Evolutionary conservation across 108 stramenopile species (phyloP), one percentile per base, ranked within the genome.

Genomic region (Pseudonitzschia pungens): DNA sequence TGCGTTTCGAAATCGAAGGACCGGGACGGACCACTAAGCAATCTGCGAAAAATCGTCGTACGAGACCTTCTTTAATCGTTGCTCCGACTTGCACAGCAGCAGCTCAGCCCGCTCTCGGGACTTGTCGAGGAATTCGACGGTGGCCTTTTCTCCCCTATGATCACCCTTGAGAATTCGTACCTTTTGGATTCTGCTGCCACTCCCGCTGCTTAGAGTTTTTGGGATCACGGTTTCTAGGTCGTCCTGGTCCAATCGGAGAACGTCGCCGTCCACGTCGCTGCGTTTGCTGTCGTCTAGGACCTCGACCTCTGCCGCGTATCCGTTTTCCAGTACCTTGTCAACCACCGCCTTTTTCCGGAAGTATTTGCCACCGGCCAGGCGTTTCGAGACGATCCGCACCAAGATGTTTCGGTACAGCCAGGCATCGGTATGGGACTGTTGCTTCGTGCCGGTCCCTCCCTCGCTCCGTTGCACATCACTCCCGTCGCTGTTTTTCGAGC

Each of bases 181-280:
- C 53, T 83, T 81, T 29, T 83, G 77, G 15, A 4, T 7, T 9
- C 82, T 81, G 29, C 81, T 77, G 6, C 82, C 79, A 29, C 81
- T 77, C 2, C 33, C 1, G 41, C 36, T 24, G 28, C 84, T 87
- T 15, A 54, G 10, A 27, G 81, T 72, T 51, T 89, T 89, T 1
- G 92, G 92, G 52, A 96, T 73, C 7, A 96, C 96, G 0, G 96
- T 96, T 75, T 94, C 93, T 69, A 96, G 83, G 77, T 94, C 87
- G 54, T 93, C 84, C 72, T 96, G 96, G 72, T 94, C 92, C 11
- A 96, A 51, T 43, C 74, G 65, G 48, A 96, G 53, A 18, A 91
- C 69, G 67, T 87, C 88, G 12, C 83, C 80, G 21, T 79, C 83
- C 12, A 80, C 69, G 15, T 70, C 65, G 9, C 75, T 41, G 33